phyloP scores from a whole-genome alignment of 306 rosid species.

The Spatholobus suberectus region DNA sequence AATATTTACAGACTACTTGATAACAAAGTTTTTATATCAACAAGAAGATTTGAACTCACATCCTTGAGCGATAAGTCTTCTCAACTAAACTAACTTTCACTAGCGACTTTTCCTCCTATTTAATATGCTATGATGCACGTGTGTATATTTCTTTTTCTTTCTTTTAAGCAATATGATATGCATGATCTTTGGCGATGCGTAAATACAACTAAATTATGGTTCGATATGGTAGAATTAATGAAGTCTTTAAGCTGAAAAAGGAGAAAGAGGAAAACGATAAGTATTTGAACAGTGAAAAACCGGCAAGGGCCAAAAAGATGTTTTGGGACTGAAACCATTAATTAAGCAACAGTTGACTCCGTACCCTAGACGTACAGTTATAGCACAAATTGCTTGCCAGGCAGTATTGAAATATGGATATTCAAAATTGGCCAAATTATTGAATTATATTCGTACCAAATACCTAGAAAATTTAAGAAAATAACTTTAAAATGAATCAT shows the following conservation, averaged over 20 bases:
- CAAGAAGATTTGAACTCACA: too few relatives aligned
- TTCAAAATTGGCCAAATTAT: neutral
- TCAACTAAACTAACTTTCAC: neutral
- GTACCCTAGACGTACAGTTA: neutral
- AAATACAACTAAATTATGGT: neutral
- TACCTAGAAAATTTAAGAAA: neutral
- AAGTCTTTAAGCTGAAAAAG: slow-evolving; percentile 21
- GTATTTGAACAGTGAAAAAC: slow-evolving; percentile 5
- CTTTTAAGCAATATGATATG: neutral
- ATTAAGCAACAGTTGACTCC: slow-evolving; percentile 1
- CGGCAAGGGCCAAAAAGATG: neutral
- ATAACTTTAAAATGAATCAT: neutral
- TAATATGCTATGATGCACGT: slow-evolving; percentile 15
- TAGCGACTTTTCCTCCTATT: neutral
- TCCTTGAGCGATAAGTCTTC: too few relatives aligned
- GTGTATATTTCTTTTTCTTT: neutral
- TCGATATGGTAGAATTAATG: slow-evolving; percentile 24
- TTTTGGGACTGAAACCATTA: slow-evolving; percentile 4
- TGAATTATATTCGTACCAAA: neutral
- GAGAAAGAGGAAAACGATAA: neutral
- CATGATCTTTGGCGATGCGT: slow-evolving; percentile 14
- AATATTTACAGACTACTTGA: too few relatives aligned
- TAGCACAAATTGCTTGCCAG: slow-evolving; percentile 17
- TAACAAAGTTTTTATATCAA: too few relatives aligned
- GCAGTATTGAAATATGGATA: neutral